phyloP scores from a whole-genome alignment of 306 rosid genomes.

The Castanopsis chinensis region DNA sequence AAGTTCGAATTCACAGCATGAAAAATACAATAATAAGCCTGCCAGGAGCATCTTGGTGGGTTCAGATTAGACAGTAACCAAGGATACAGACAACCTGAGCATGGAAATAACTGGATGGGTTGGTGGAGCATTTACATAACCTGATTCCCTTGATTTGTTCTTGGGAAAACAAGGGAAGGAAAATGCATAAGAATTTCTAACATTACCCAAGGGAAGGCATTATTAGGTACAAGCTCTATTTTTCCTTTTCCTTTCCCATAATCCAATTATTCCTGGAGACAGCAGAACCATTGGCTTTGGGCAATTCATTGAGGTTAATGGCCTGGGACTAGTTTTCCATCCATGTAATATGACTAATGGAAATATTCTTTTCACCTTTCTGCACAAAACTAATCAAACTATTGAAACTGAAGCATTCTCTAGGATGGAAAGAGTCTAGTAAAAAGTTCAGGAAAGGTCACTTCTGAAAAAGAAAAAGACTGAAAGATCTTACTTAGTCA shows the following conservation, averaged over 20 bases:
- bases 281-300: not conserved
- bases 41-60: not conserved
- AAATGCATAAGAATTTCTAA: too few relatives aligned
- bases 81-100: too few relatives aligned
- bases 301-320: not conserved
- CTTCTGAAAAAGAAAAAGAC: not conserved
- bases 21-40: not conserved
- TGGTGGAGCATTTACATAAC: too few relatives aligned
- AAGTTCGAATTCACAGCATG: not conserved
- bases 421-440: conserved; percentile 4
- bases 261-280: too few relatives aligned
- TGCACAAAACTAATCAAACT: conserved; percentile 6
- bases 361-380: conserved; percentile 2
- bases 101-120: too few relatives aligned
- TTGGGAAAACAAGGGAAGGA: too few relatives aligned
- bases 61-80: not conserved
- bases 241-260: too few relatives aligned
- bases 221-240: not conserved
- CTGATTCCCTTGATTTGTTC: too few relatives aligned
- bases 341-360: not conserved
- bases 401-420: not conserved
- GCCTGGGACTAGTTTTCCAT: not conserved
- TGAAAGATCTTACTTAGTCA: not conserved
- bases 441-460: not conserved
- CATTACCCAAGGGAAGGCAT: too few relatives aligned